Percentiles rank a stretch among this genome's conserved stretches.
These are phyloP conservation scores for Cytospora leucostoma DNA, from an alignment of 2,329 filamentous ascomycete species.

Conservation along the genomic window DNA sequence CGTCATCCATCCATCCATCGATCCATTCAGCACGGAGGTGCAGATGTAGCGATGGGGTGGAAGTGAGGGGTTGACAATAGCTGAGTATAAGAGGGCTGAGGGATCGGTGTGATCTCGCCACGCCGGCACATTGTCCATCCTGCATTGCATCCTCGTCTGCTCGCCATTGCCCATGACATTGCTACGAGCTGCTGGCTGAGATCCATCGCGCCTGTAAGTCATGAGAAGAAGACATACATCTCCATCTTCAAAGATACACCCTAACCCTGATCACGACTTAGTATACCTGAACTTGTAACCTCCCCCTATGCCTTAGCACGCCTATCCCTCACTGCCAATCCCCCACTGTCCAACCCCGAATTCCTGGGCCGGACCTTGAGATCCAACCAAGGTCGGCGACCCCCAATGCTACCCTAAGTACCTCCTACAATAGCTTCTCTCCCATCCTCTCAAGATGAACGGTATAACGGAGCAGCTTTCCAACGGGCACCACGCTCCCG, in stretches of 20 bases:
- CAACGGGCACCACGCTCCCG: conserved; percentile 14
- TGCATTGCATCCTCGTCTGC: conserved; percentile 46
- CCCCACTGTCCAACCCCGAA: not conserved
- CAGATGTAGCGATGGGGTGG: not conserved
- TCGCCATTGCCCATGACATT: conserved; percentile 67
- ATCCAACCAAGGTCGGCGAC: conserved; percentile 12
- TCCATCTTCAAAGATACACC: too few relatives aligned
- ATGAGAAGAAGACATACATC: conserved; percentile 64
- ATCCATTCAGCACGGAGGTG: not conserved
- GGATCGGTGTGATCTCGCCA: conserved; percentile 49
- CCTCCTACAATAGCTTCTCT: not conserved
- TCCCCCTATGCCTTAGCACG: too few relatives aligned
- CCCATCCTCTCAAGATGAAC: conserved; percentile 6
- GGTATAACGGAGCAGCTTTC: conserved; percentile 8
- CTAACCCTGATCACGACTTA: too few relatives aligned
- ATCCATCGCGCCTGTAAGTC: conserved; percentile 60
- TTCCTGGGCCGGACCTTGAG: conserved; percentile 12
- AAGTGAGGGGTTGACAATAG: too few relatives aligned
- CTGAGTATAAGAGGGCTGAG: too few relatives aligned
- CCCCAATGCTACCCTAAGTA: conserved; percentile 6
- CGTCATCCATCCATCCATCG: too few relatives aligned
- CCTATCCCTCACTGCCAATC: conserved; percentile 3
- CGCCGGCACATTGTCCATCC: conserved; percentile 48
- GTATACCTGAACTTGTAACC: too few relatives aligned
- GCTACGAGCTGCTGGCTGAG: conserved; percentile 36